These are phyloP conservation scores for Sphenostylis stenocarpa DNA, from an alignment of 306 rosid species.

Conservation along the genomic window DNA sequence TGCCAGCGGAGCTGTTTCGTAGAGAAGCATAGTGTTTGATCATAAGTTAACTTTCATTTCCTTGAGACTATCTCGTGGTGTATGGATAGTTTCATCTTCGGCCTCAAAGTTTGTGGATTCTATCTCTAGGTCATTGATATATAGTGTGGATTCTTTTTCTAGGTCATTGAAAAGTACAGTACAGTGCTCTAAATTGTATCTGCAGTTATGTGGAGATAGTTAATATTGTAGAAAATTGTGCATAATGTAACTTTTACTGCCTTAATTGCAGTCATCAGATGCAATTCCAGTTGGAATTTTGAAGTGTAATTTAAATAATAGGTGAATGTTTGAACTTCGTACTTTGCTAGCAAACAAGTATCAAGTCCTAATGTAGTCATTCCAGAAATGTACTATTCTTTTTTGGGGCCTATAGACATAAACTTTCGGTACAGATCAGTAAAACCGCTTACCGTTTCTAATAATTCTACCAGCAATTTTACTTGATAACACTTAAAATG, in stretches of 20 bases:
- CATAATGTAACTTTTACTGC: background rate
- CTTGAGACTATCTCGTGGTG: background rate
- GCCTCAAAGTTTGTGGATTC: background rate
- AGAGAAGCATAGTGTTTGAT: background rate
- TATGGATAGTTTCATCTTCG: background rate
- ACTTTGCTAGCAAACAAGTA: background rate
- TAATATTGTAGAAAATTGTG: background rate
- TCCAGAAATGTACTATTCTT: background rate
- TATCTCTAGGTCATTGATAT: background rate
- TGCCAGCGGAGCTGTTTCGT: background rate
- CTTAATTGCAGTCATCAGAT: background rate
- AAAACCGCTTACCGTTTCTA: slow-evolving; percentile 1
- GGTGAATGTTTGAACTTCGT: background rate
- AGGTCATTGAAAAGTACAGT: no score
- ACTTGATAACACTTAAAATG: slow-evolving; percentile 19
- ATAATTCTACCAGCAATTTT: background rate
- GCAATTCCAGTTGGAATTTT: background rate
- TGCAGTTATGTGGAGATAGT: background rate
- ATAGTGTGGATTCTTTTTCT: no score
- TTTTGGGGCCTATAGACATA: background rate
- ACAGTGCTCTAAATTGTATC: background rate
- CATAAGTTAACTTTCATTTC: background rate
- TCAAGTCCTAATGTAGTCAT: background rate
- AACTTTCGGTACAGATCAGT: background rate
- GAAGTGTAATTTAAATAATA: background rate